Evolutionary conservation across 495 filamentous ascomycete genomes (phyloP).

Genomic region (Xylaria castorea): DNA sequence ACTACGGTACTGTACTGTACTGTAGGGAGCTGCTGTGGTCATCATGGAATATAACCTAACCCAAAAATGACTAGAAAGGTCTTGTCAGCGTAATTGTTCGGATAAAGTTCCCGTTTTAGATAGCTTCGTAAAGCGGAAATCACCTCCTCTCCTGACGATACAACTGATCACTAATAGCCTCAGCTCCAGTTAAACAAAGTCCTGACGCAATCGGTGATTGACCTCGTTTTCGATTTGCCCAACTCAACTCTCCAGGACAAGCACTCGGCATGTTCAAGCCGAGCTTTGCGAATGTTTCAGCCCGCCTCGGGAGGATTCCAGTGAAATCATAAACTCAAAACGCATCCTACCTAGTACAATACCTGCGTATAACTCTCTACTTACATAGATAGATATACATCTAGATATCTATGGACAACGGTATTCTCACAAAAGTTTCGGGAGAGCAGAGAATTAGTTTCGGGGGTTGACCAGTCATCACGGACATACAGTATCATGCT

Average conservation of each 20-base stretch:
- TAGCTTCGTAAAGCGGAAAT: neutral
- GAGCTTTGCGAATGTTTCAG: slow-evolving; percentile 16
- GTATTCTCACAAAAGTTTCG: neutral
- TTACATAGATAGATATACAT: neutral
- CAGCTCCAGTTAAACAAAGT: neutral
- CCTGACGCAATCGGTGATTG: slow-evolving; percentile 2
- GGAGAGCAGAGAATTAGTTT: neutral
- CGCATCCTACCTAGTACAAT: neutral
- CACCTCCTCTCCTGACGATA: neutral
- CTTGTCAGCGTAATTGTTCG: slow-evolving; percentile 11
- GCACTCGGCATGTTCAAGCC: slow-evolving; percentile 4
- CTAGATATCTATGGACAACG: neutral
- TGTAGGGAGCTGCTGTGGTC: neutral
- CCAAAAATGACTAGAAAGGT: slow-evolving; percentile 10
- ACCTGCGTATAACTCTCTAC: neutral
- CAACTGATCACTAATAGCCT: slow-evolving; percentile 3
- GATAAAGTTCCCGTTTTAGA: slow-evolving; percentile 21
- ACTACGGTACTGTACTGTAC: neutral
- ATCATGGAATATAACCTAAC: neutral
- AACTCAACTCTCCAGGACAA: too few relatives aligned
- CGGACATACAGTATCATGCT: neutral
- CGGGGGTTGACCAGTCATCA: neutral
- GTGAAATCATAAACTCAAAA: slow-evolving; percentile 6
- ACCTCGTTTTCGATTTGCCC: neutral
- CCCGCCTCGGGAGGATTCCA: neutral